Conservation (phyloP, 768 basidiomycete genomes). For the Macrocybe gigantea region DNA sequence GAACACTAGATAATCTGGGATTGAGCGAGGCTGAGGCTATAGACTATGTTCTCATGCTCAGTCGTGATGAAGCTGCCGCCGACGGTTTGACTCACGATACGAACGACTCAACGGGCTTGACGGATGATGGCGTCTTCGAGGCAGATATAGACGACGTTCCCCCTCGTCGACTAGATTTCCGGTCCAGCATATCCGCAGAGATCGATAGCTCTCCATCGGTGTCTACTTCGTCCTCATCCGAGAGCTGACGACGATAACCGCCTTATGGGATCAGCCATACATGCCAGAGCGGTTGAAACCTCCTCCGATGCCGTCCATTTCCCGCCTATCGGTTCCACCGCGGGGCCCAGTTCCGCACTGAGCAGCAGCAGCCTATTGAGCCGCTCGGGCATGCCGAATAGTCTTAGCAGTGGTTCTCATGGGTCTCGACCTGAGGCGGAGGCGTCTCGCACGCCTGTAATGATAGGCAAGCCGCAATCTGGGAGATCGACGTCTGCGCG, state of each 20-base stretch:
- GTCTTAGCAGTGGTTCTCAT: conserved; percentile 6
- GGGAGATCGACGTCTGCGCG: conserved; percentile 9
- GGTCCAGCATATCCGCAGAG: neutral
- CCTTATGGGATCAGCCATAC: neutral
- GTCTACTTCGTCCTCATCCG: conserved; percentile 7
- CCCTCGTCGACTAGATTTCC: conserved; percentile 8
- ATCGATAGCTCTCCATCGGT: neutral
- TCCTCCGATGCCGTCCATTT: neutral
- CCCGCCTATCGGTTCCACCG: neutral
- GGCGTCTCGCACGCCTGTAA: conserved; percentile 12
- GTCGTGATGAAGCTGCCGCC: conserved; percentile 59
- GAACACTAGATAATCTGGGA: conserved; percentile 56
- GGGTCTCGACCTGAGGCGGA: neutral
- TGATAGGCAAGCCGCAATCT: conserved; percentile 7
- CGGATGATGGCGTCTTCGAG: conserved; percentile 53
- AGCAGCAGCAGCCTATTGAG: too few relatives aligned
- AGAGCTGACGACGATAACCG: neutral
- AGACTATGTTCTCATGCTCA: conserved; percentile 81
- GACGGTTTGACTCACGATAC: conserved; percentile 6
- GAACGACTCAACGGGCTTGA: conserved; percentile 11
- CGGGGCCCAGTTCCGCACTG: conserved; percentile 20
- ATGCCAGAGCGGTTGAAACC: neutral
- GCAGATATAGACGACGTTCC: conserved; percentile 43
- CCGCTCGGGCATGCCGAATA: neutral
- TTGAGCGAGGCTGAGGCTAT: conserved; percentile 70